Evolutionary conservation across 352 stramenopile species (phyloP), one percentile per base, ranked within the genome.

Genomic region (Pythium pyrilobum): DNA sequence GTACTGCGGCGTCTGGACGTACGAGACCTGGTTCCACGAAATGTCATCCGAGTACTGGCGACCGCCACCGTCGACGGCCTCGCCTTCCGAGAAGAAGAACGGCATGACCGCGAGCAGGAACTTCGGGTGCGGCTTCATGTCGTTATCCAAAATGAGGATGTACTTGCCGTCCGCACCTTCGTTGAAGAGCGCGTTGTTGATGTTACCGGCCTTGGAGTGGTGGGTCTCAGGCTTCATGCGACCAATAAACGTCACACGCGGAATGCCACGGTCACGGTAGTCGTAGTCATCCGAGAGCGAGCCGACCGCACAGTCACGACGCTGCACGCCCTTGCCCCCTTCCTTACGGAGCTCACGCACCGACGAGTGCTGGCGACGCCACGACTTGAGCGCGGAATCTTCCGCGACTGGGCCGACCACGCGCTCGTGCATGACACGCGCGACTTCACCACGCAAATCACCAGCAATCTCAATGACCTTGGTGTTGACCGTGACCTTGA

Each of bases 191-290:
- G 59, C 67, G 56, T 96, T 96, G 77, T 96, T 96, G 59, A 96
- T 93, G 79, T 96, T 96, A 72, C 87, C 87, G 44, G 87, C 87
- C 71, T 96, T 96, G 25, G 85, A 93, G 76, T 96, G 83, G 56
- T 96, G 87, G 51, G 72, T 78, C 55, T 91, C 81, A 1, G 85
- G 85, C 53, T 95, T 95, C 81, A 95, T 92, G 45, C 85, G 82
- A 62, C 85, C 85, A 38, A 93, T 73, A 42, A 93, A 95, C 4
- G 82, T 92, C 55, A 95, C 82, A 62, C 77, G 81, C 27, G 85
- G 81, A 23, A 92, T 86, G 33, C 85, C 85, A 63, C 77, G 81
- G 66, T 95, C 79, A 80, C 85, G 82, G 77, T 95, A 95, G 62
- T 95, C 85, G 53, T 95, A 92, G 69, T 93, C 85, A n/a, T 95